Conservation (phyloP, 73 alveolate genomes). For the Effrenium voratum region DNA sequence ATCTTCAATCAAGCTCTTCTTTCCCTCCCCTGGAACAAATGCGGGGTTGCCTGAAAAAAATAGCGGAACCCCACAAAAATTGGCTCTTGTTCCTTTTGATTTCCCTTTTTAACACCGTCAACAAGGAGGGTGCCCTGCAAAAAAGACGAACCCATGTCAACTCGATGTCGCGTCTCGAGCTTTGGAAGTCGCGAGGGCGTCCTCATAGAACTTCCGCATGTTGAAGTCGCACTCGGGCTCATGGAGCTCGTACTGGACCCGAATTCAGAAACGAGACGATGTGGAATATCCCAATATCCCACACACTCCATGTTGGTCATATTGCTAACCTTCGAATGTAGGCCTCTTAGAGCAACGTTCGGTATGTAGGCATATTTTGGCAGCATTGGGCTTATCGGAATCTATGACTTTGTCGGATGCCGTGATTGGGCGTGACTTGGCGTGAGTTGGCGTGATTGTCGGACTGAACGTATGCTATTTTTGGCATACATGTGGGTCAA, state of each 20-base stretch:
- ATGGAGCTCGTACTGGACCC: not conserved
- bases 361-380: not conserved
- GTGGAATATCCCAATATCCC: too few species aligned
- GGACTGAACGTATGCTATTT: too few species aligned
- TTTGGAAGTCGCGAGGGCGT: not conserved
- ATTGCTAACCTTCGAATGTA: too few species aligned
- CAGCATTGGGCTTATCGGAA: too few species aligned
- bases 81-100: too few species aligned
- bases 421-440: too few species aligned
- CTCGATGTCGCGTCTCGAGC: not conserved
- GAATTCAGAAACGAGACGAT: too few species aligned
- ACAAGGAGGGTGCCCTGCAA: not conserved
- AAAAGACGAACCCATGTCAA: not conserved
- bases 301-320: too few species aligned
- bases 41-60: not conserved
- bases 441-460: too few species aligned
- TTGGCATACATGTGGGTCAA: too few species aligned
- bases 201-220: constrained; percentile 61
- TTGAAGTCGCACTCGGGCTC: constrained; percentile 82
- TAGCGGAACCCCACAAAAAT: not conserved
- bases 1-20: not conserved
- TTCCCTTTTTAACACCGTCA: not conserved
- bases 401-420: too few species aligned
- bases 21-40: not conserved
- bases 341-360: not conserved